Evolutionary conservation across 2,329 filamentous ascomycete genomes (phyloP).

Genomic region (Ophiocordyceps camponoti-floridani): DNA sequence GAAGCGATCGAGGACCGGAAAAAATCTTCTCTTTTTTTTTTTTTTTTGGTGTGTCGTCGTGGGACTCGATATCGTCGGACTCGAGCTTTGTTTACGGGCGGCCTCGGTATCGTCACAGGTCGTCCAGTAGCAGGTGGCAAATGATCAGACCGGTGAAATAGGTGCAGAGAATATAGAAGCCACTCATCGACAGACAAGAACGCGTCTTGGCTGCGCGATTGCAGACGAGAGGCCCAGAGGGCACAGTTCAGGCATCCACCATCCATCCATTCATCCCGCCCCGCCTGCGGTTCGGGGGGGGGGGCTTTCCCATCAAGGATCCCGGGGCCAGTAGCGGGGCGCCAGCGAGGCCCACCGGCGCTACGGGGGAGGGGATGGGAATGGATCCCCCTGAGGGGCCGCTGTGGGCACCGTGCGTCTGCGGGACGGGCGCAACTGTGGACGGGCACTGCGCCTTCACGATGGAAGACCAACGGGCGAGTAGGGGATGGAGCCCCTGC

Average conservation of each 20-base stretch:
- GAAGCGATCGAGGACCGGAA: neutral
- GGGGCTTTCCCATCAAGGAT: neutral
- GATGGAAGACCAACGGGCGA: no score
- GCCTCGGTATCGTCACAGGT: neutral
- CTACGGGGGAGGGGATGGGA: neutral
- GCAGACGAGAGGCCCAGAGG: neutral
- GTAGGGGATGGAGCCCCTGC: neutral
- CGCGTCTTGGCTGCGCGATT: neutral
- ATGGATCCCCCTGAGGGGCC: neutral
- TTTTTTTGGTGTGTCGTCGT: no score
- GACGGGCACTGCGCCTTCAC: neutral
- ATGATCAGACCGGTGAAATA: neutral
- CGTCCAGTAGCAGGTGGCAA: neutral
- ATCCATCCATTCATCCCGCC: neutral
- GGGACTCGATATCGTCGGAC: no score
- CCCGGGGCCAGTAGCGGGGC: neutral
- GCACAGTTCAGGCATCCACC: neutral
- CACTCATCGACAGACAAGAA: neutral
- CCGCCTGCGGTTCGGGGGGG: neutral
- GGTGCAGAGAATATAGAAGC: neutral
- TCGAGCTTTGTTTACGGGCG: neutral
- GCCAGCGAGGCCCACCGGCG: neutral
- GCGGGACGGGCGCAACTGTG: neutral
- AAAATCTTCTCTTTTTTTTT: no score
- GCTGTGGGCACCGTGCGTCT: neutral